These are phyloP conservation scores for Neonectria neomacrospora DNA, from an alignment of 2,329 filamentous ascomycete species.

Conservation along the genomic window DNA sequence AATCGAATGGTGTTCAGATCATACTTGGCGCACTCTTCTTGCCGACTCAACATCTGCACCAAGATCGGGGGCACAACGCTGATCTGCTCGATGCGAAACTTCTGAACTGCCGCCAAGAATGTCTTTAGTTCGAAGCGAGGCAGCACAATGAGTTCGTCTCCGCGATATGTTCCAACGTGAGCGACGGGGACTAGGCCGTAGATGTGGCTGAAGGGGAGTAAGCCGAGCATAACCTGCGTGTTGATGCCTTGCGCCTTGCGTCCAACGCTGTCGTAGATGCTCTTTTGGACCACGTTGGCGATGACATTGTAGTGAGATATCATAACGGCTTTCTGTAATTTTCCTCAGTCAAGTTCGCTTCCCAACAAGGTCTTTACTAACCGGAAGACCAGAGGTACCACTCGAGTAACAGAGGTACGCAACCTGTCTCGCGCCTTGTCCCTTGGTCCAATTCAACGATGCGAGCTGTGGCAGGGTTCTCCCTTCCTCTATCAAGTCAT, in stretches of 20 bases:
- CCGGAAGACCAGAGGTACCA: slow-evolving; percentile 81
- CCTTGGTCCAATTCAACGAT: slow-evolving; percentile 67
- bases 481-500: slow-evolving; percentile 73
- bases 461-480: slow-evolving; percentile 60
- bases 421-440: slow-evolving; percentile 73
- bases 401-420: slow-evolving; percentile 85
- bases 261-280: slow-evolving; percentile 53
- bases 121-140: slow-evolving; percentile 78
- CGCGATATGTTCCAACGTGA: slow-evolving; percentile 73
- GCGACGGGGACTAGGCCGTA: slow-evolving; percentile 80
- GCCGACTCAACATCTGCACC: slow-evolving; percentile 75
- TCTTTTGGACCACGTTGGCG: slow-evolving; percentile 75
- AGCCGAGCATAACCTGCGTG: slow-evolving; percentile 66
- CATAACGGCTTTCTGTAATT: slow-evolving; percentile 79
- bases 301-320: slow-evolving; percentile 84
- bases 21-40: slow-evolving; percentile 67
- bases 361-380: slow-evolving; percentile 49
- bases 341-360: not conserved
- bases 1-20: slow-evolving; percentile 72
- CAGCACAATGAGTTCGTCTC: slow-evolving; percentile 78
- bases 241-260: slow-evolving; percentile 50
- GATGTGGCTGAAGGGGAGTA: slow-evolving; percentile 84
- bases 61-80: slow-evolving; percentile 82
- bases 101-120: slow-evolving; percentile 72
- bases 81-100: slow-evolving; percentile 73